Base-by-base conservation (phyloP, 768 basidiomycete species). In the Pleurotus platypus region DNA sequence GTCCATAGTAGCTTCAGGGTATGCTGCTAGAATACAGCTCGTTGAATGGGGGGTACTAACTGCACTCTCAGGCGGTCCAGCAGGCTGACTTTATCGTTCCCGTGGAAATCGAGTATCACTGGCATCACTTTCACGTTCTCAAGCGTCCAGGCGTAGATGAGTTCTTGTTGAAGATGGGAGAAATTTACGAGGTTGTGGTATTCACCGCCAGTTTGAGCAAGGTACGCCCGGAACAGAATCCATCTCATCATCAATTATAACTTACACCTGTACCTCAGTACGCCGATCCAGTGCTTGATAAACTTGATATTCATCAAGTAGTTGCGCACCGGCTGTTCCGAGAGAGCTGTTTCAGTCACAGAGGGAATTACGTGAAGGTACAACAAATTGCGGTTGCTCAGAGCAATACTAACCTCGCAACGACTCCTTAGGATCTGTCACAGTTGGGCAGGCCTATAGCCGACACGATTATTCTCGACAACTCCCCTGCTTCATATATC, bases 361-460 rank as follows among this genome's bases (percentile, higher is more conserved):
- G 90, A 73, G 96, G 96, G 43, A 98, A 96, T 75, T 99, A 98
- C 70, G 96, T 99, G 73, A 99, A 99, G 86, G 95, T 94, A 59
- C 39, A 77, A 60, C 37, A 48, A 26, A 15, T 16, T 60, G 46
- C 3, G 38, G 27, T 40, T 26, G 40, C 40, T 20, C 26, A 11
- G 30, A 35, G 11, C 9, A 35, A 48, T 4, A 18, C n/a, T 46
- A 27, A 58, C 37, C 26, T 46, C 27, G 50, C 24, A 40, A 35
- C 30, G 7, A 42, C 54, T 38, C n/a, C 48, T 15, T 64, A 98
- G 94, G 96, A 99, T 72, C 78, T 99, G 35, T 99, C 97, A 18
- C 97, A 98, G 74, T 80, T 99, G 55, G 97, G 97, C 48, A 87
- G 97, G 22, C 92, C 93, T 4, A 92, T 97, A 62, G 81, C 85